These are phyloP conservation scores for Cardiospermum halicacabum DNA, from an alignment of 345 rosid species.

Conservation along the genomic window DNA sequence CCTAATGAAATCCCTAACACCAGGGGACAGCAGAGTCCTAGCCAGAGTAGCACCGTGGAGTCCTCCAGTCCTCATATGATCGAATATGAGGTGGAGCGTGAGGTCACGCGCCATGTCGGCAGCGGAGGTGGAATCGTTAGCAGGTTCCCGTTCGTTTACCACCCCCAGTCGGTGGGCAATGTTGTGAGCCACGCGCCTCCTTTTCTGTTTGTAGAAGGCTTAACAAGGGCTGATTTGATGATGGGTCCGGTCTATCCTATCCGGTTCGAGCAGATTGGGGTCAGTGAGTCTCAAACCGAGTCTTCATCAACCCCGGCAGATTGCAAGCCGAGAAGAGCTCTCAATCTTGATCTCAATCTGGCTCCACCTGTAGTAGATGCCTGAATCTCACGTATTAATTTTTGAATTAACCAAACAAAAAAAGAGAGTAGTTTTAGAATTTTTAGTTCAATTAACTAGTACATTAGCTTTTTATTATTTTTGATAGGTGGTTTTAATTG, in stretches of 20 bases:
- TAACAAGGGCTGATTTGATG: slow-evolving; percentile 32
- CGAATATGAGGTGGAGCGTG: slow-evolving; percentile 33
- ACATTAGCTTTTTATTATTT: background rate
- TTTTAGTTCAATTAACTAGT: background rate
- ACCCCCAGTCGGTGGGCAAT: slow-evolving; percentile 21
- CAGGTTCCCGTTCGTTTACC: slow-evolving; percentile 47
- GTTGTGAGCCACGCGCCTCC: slow-evolving; percentile 22
- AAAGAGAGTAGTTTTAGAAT: background rate
- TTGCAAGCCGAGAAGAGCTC: slow-evolving; percentile 25
- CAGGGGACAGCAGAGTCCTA: slow-evolving; percentile 26
- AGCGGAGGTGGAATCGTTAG: slow-evolving; percentile 17
- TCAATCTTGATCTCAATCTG: slow-evolving; percentile 61
- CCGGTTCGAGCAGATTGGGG: slow-evolving; percentile 35
- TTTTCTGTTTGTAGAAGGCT: slow-evolving; percentile 31
- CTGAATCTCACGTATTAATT: slow-evolving; percentile 24
- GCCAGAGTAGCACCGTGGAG: slow-evolving; percentile 39
- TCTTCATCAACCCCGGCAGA: slow-evolving; percentile 40
- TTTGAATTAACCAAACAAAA: background rate
- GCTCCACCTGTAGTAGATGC: slow-evolving; percentile 59
- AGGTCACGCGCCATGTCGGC: slow-evolving; percentile 16
- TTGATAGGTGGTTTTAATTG: background rate
- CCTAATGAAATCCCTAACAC: slow-evolving; percentile 15
- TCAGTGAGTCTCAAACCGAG: slow-evolving; percentile 29
- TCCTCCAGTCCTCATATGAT: slow-evolving; percentile 26
- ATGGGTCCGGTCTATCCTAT: slow-evolving; percentile 41